Evolutionary conservation across 805 yeast genomes (phyloP).

Genomic region (Komagataella phaffii): DNA sequence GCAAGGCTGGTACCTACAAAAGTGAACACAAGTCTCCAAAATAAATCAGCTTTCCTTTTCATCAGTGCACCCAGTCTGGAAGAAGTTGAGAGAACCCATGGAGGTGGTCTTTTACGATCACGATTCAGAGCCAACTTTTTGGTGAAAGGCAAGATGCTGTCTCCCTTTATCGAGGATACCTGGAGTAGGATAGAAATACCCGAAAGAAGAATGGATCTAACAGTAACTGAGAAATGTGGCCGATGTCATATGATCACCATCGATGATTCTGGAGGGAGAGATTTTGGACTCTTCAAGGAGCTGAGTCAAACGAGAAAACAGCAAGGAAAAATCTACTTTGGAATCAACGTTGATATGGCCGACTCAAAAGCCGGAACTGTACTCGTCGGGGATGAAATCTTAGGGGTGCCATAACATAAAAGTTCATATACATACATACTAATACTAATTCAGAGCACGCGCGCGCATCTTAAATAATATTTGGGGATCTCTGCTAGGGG

Average conservation of each 20-base stretch:
- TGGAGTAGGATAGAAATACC: slow-evolving; percentile 16
- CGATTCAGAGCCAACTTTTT: slow-evolving; percentile 26
- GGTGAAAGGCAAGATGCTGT: slow-evolving; percentile 10
- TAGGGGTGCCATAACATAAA: not conserved
- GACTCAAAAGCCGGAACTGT: slow-evolving; percentile 3
- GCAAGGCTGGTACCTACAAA: slow-evolving; percentile 10
- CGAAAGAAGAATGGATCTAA: slow-evolving; percentile 3
- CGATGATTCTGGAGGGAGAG: slow-evolving; percentile 20
- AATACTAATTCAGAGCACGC: not conserved
- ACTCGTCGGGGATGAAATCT: not conserved
- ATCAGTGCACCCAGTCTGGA: slow-evolving; percentile 18
- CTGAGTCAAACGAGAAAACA: slow-evolving; percentile 19
- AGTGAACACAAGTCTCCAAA: slow-evolving; percentile 9
- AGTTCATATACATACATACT: not conserved
- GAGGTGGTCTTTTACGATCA: slow-evolving; percentile 5
- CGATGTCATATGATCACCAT: slow-evolving; percentile 33
- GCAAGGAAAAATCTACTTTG: slow-evolving; percentile 25
- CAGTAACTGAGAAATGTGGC: slow-evolving; percentile 18
- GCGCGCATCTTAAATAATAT: not conserved
- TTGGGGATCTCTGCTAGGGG: not conserved
- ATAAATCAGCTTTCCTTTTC: slow-evolving; percentile 25
- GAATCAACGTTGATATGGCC: slow-evolving; percentile 12
- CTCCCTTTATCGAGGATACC: slow-evolving; percentile 23
- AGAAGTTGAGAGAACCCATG: slow-evolving; percentile 1
- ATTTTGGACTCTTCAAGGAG: slow-evolving; percentile 18